Conservation (phyloP, 2,329 filamentous ascomycete genomes). For the Trichophyton verrucosum region DNA sequence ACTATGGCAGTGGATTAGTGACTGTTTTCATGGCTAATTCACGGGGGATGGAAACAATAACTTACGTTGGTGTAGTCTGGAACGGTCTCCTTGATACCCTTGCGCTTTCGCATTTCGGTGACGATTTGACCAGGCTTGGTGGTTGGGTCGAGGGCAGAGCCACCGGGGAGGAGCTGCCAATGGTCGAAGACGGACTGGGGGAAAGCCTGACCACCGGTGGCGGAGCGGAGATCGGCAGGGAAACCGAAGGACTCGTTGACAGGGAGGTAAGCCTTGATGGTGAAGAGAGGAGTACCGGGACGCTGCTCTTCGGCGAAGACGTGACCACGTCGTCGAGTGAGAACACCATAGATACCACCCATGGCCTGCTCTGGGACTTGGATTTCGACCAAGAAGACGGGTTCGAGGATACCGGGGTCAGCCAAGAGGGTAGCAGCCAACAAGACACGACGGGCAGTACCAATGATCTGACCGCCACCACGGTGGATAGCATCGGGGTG, state of each 20-base stretch:
- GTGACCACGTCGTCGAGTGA: slow-evolving; percentile 95
- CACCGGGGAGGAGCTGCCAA: slow-evolving; percentile 93
- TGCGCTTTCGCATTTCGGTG: slow-evolving; percentile 88
- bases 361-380: slow-evolving; percentile 97
- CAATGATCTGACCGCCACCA: slow-evolving; percentile 98
- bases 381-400: slow-evolving; percentile 98
- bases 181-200: slow-evolving; percentile 98
- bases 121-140: slow-evolving; percentile 76
- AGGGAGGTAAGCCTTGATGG: slow-evolving; percentile 93
- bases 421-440: slow-evolving; percentile 88
- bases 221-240: slow-evolving; percentile 88
- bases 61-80: slow-evolving; percentile 92
- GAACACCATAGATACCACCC: slow-evolving; percentile 99
- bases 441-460: slow-evolving; percentile 91
- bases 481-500: slow-evolving; percentile 99
- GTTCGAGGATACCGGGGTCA: slow-evolving; percentile 83
- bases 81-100: slow-evolving; percentile 96
- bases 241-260: slow-evolving; percentile 98
- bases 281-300: slow-evolving; percentile 97
- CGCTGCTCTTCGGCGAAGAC: slow-evolving; percentile 98
- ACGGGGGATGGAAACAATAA: slow-evolving; percentile 20
- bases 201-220: slow-evolving; percentile 96
- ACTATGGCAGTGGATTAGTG: slow-evolving; percentile 46
- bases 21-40: slow-evolving; percentile 9
- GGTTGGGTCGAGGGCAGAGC: slow-evolving; percentile 72